A percentile compares a stretch with the other conserved stretches of the same genome.
These are phyloP conservation scores for Fusarium phyllophilum DNA, from an alignment of 2,329 filamentous ascomycete genomes.

Conservation along the genomic window DNA sequence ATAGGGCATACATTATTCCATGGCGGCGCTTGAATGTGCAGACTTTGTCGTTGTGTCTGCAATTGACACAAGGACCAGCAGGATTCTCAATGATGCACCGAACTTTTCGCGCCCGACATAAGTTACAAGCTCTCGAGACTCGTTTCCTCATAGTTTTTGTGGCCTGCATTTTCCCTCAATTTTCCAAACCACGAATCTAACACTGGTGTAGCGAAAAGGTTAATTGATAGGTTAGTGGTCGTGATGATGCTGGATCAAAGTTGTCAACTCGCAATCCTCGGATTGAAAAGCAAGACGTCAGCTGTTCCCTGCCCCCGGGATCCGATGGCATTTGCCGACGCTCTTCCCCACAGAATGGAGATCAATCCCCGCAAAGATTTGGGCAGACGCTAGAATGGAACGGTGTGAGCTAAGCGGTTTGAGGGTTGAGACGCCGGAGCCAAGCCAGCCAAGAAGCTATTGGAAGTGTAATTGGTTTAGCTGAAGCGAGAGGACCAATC, in stretches of 20 bases:
- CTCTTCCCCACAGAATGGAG: constrained; percentile 20
- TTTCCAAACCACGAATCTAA: no score
- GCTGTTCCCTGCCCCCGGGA: background rate
- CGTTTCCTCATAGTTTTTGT: constrained; percentile 31
- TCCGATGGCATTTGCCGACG: constrained; percentile 28
- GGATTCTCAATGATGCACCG: constrained; percentile 40
- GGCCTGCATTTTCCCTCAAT: background rate
- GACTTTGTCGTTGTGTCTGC: constrained; percentile 39
- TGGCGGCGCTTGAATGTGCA: constrained; percentile 36
- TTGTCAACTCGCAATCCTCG: background rate
- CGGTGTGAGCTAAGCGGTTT: background rate
- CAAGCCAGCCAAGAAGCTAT: background rate
- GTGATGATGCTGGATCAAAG: background rate
- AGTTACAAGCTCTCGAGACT: constrained; percentile 36
- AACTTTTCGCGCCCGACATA: constrained; percentile 39
- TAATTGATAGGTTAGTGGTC: background rate
- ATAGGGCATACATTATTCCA: constrained; percentile 20
- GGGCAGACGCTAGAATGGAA: background rate
- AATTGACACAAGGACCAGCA: constrained; percentile 40
- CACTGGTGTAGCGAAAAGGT: background rate
- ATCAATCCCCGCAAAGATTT: constrained; percentile 12
- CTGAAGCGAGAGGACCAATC: constrained; percentile 5
- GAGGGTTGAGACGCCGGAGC: background rate
- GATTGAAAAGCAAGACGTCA: constrained; percentile 26
- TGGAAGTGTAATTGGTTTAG: background rate